Evolutionary conservation across 2,329 filamentous ascomycete species (phyloP).

Genomic region (Ilyonectria robusta): DNA sequence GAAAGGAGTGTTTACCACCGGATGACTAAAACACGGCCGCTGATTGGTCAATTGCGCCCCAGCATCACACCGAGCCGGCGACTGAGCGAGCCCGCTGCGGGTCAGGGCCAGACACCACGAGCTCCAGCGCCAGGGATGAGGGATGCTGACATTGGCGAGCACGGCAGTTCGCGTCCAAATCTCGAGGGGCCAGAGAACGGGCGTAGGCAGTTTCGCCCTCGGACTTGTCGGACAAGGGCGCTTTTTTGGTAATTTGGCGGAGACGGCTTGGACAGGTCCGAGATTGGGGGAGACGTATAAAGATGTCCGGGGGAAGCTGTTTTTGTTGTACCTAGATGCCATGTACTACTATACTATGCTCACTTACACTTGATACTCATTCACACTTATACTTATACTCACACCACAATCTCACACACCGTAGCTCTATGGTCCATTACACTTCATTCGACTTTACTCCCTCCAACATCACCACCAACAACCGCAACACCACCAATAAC

Average conservation of each 20-base stretch:
- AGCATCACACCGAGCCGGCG: slow-evolving; percentile 13
- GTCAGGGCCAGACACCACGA: background rate
- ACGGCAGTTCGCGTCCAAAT: background rate
- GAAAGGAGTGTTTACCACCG: slow-evolving; percentile 36
- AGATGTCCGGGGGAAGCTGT: slow-evolving; percentile 29
- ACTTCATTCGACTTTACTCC: background rate
- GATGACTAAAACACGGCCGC: slow-evolving; percentile 51
- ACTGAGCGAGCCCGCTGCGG: slow-evolving; percentile 3
- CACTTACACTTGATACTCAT: slow-evolving; percentile 10
- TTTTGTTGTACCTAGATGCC: slow-evolving; percentile 8
- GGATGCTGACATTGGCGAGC: background rate
- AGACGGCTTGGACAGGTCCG: background rate
- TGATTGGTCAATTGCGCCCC: slow-evolving; percentile 47
- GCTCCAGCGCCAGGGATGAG: background rate
- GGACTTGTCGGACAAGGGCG: slow-evolving; percentile 21
- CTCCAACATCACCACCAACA: background rate
- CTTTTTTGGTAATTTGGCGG: slow-evolving; percentile 18
- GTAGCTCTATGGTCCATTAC: background rate
- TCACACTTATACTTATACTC: background rate
- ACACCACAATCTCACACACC: background rate
- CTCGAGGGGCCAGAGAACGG: background rate
- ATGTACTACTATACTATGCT: slow-evolving; percentile 5
- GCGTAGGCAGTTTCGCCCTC: slow-evolving; percentile 5
- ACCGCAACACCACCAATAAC: no score
- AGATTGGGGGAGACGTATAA: slow-evolving; percentile 14